These are phyloP conservation scores for Clavispora vitiphila DNA, from an alignment of 805 yeast species.

Conservation along the genomic window DNA sequence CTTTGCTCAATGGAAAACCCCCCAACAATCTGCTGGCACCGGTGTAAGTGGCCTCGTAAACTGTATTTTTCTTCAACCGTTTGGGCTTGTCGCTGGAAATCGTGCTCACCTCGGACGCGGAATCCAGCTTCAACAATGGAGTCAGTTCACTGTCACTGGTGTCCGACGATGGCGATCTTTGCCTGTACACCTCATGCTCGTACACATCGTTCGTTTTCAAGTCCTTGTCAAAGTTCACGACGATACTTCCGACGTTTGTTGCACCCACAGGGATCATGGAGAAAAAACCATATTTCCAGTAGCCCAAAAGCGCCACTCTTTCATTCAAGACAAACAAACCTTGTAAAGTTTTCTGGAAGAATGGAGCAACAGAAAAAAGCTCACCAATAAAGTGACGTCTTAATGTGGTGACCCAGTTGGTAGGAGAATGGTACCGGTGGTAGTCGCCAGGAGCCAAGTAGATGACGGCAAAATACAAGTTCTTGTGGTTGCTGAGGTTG, in stretches of 20 bases:
- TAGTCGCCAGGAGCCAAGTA: slow-evolving; percentile 98
- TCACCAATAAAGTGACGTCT: slow-evolving; percentile 97
- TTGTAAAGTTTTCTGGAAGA: slow-evolving; percentile 80
- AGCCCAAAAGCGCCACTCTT: slow-evolving; percentile 89
- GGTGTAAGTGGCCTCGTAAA: slow-evolving; percentile 90
- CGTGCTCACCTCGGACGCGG: slow-evolving; percentile 4
- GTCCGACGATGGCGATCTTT: slow-evolving; percentile 13
- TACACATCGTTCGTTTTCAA: slow-evolving; percentile 75
- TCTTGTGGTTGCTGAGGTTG: slow-evolving; percentile 38
- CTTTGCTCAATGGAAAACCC: slow-evolving; percentile 85
- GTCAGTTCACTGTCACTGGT: slow-evolving; percentile 21
- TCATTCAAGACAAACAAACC: slow-evolving; percentile 90
- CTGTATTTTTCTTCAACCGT: slow-evolving; percentile 64
- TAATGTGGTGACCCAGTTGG: slow-evolving; percentile 89
- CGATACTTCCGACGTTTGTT: slow-evolving; percentile 94
- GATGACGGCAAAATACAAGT: slow-evolving; percentile 81
- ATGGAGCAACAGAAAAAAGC: slow-evolving; percentile 92
- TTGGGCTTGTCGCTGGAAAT: slow-evolving; percentile 14
- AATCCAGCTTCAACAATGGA: slow-evolving; percentile 22
- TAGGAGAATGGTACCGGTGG: slow-evolving; percentile 94
- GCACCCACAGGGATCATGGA: slow-evolving; percentile 99
- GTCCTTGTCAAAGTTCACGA: slow-evolving; percentile 85
- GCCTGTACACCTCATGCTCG: slow-evolving; percentile 40
- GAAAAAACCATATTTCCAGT: slow-evolving; percentile 96
- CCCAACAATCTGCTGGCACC: slow-evolving; percentile 71